Percentiles rank a stretch among this genome's conserved stretches.
These are phyloP conservation scores for Alternaria gaisen DNA, from an alignment of 2,329 filamentous ascomycete genomes.

Conservation along the genomic window DNA sequence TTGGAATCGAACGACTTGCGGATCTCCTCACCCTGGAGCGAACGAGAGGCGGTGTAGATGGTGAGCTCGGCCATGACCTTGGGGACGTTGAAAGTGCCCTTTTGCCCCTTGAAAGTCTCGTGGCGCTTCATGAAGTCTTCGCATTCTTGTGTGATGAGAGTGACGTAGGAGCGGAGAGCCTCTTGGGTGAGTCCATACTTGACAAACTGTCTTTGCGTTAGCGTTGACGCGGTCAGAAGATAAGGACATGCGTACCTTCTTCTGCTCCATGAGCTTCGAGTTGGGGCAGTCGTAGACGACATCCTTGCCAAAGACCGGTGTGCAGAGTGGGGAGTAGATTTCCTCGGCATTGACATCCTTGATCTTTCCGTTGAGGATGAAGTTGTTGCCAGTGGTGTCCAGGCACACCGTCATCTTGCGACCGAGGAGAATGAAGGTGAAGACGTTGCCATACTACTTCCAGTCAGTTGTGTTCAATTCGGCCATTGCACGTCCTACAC, in stretches of 20 bases:
- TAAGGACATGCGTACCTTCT: slow-evolving; percentile 70
- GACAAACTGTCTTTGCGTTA: slow-evolving; percentile 68
- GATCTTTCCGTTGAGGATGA: slow-evolving; percentile 89
- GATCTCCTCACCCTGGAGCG: slow-evolving; percentile 84
- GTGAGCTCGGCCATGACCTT: slow-evolving; percentile 85
- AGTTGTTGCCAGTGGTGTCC: slow-evolving; percentile 84
- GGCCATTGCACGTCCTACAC: slow-evolving; percentile 23
- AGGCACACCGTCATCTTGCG: slow-evolving; percentile 89
- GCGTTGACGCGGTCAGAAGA: not conserved
- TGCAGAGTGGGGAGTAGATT: slow-evolving; percentile 80
- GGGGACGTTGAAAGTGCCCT: slow-evolving; percentile 75
- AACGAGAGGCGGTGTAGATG: slow-evolving; percentile 87
- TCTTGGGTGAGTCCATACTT: slow-evolving; percentile 81
- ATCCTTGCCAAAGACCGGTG: slow-evolving; percentile 79
- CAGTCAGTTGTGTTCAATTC: slow-evolving; percentile 30
- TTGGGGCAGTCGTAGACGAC: slow-evolving; percentile 94
- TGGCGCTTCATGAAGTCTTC: slow-evolving; percentile 75
- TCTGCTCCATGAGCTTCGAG: slow-evolving; percentile 93
- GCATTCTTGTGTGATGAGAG: slow-evolving; percentile 79
- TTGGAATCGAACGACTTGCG: slow-evolving; percentile 80
- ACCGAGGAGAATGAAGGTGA: slow-evolving; percentile 87
- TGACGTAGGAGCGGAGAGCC: slow-evolving; percentile 78
- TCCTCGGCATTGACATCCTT: slow-evolving; percentile 92
- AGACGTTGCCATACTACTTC: slow-evolving; percentile 81
- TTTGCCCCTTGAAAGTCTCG: slow-evolving; percentile 71